A percentile compares a stretch with the other conserved stretches of the same genome.
These are phyloP conservation scores for Mytilinidion resinicola DNA, from an alignment of 495 filamentous ascomycete species.

Conservation along the genomic window DNA sequence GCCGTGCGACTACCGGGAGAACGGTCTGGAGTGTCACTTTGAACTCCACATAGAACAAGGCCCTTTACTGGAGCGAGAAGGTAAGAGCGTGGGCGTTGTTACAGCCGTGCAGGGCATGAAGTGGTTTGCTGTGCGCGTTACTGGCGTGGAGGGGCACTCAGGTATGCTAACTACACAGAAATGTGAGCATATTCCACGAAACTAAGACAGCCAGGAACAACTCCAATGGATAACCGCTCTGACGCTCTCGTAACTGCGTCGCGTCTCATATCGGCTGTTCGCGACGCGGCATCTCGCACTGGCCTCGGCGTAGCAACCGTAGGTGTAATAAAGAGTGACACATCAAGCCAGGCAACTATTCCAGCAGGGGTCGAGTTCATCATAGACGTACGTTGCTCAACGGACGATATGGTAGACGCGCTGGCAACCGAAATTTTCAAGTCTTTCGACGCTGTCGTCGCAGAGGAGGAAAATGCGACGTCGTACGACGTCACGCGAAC, in stretches of 20 bases:
- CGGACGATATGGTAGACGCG: conserved; percentile 19
- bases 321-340: conserved; percentile 23
- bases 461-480: conserved; percentile 14
- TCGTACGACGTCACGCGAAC: conserved; percentile 15
- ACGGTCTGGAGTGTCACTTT: conserved; percentile 24
- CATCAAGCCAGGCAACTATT: conserved; percentile 21
- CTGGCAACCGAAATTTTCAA: conserved; percentile 12
- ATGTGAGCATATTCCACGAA: not conserved
- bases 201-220: conserved; percentile 11
- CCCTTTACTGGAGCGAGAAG: conserved; percentile 19
- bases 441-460: conserved; percentile 14
- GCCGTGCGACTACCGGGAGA: conserved; percentile 21
- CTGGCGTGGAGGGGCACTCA: conserved; percentile 21
- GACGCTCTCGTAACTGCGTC: conserved; percentile 25
- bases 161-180: not conserved
- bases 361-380: conserved; percentile 23
- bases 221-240: conserved; percentile 19
- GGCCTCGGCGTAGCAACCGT: conserved; percentile 25
- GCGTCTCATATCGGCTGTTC: conserved; percentile 18
- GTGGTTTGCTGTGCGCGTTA: conserved; percentile 22
- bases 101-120: conserved; percentile 25
- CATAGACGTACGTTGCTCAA: conserved; percentile 23
- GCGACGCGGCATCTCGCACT: conserved; percentile 16
- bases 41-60: conserved; percentile 30
- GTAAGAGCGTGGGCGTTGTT: conserved; percentile 23